These are phyloP conservation scores for Hericium coralloides DNA, from an alignment of 768 basidiomycete species.

Conservation along the genomic window DNA sequence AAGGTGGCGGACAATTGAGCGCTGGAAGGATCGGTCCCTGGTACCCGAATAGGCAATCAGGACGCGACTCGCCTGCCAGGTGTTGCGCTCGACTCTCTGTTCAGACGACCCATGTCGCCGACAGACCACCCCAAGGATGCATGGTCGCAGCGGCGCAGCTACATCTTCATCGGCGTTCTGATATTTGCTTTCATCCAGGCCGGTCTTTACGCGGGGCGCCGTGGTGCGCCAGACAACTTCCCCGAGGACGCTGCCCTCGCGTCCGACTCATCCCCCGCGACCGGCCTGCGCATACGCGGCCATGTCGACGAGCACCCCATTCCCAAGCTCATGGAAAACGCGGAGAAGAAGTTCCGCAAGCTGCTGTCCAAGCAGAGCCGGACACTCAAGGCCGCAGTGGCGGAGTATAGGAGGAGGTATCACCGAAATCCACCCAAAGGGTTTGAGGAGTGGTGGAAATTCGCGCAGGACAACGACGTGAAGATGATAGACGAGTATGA, in stretches of 20 bases:
- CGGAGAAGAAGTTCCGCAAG: conserved; percentile 60
- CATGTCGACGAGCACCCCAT: conserved; percentile 64
- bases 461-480: conserved; percentile 62
- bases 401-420: conserved; percentile 77
- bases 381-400: conserved; percentile 68
- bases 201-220: conserved; percentile 24
- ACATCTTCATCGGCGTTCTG: conserved; percentile 19
- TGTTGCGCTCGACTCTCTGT: background rate
- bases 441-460: conserved; percentile 87
- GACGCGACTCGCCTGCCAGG: background rate
- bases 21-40: too few relatives aligned
- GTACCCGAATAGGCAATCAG: background rate
- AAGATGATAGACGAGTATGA: conserved; percentile 90
- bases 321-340: conserved; percentile 72
- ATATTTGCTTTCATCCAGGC: conserved; percentile 24
- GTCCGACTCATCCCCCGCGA: conserved; percentile 17
- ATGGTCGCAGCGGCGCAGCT: conserved; percentile 6
- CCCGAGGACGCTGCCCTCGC: conserved; percentile 17
- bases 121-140: background rate
- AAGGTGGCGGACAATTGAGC: too few relatives aligned
- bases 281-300: conserved; percentile 8
- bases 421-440: conserved; percentile 75
- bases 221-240: conserved; percentile 14
- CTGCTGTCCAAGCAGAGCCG: conserved; percentile 71
- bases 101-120: conserved; percentile 10